A percentile compares a stretch with the other conserved stretches of the same genome.
Conservation (phyloP, 345 rosid species). For the Populus alba region DNA sequence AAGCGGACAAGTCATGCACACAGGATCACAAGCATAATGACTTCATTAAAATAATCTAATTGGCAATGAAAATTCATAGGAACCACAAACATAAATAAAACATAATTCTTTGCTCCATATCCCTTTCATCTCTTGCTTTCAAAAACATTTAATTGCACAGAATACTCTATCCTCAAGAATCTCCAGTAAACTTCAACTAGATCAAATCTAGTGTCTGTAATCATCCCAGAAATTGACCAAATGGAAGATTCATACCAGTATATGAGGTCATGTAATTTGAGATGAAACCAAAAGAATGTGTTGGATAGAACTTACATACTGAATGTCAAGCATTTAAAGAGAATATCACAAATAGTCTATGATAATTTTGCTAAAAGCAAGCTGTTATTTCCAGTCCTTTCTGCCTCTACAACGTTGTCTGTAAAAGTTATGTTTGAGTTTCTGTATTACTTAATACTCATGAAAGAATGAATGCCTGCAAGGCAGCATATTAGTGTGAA, state of each 20-base stretch:
- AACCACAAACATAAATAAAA: neutral
- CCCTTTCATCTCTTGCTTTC: neutral
- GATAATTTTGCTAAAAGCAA: neutral
- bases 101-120: neutral
- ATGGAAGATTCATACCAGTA: no score
- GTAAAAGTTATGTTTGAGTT: no score
- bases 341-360: neutral
- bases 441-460: no score
- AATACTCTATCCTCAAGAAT: neutral
- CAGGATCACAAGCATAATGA: neutral
- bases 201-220: neutral
- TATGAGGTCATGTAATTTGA: neutral
- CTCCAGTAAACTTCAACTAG: neutral
- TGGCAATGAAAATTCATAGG: neutral
- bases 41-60: neutral
- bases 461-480: no score
- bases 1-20: constrained; percentile 10
- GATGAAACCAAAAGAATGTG: neutral
- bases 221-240: neutral
- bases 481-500: no score
- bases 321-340: neutral
- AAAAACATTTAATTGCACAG: neutral
- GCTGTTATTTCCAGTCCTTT: no score
- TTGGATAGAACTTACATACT: neutral
- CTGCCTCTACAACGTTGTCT: no score